These are phyloP conservation scores for Aspergillus udagawae DNA, from an alignment of 2,329 filamentous ascomycete genomes.

Conservation along the genomic window DNA sequence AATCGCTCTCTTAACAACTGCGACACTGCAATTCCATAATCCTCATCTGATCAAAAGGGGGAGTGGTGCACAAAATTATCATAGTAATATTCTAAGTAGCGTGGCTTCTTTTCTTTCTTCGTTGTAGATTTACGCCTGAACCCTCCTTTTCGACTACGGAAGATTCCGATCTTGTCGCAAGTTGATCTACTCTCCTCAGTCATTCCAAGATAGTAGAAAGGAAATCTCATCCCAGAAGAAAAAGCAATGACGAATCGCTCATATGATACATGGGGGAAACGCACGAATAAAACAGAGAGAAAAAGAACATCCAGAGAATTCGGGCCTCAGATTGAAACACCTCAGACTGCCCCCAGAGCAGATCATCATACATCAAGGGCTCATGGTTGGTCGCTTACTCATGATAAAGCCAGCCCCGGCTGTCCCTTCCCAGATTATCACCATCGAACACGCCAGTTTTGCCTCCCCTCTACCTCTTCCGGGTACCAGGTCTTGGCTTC, in stretches of 20 bases:
- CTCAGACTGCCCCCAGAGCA: neutral
- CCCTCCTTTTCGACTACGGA: neutral
- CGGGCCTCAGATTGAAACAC: neutral
- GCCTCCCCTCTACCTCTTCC: constrained; percentile 35
- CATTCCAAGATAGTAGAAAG: constrained; percentile 3
- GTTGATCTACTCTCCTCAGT: neutral
- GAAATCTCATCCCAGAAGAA: neutral
- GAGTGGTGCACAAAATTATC: neutral
- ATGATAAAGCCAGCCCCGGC: neutral
- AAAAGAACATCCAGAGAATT: neutral
- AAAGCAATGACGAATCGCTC: constrained; percentile 12
- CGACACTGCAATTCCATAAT: neutral
- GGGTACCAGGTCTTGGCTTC: constrained; percentile 49
- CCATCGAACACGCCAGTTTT: neutral
- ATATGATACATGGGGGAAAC: constrained; percentile 12
- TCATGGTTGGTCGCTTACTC: neutral
- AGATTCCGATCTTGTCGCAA: neutral
- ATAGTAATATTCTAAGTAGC: neutral
- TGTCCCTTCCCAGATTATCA: neutral
- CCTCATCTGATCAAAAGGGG: neutral
- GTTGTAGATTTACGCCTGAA: neutral
- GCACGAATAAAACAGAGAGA: constrained; percentile 2
- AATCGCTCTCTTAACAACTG: neutral
- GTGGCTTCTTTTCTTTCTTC: neutral
- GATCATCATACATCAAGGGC: neutral